Evolutionary conservation across 2,329 filamentous ascomycete genomes (phyloP).

Genomic region (Alternaria dauci): DNA sequence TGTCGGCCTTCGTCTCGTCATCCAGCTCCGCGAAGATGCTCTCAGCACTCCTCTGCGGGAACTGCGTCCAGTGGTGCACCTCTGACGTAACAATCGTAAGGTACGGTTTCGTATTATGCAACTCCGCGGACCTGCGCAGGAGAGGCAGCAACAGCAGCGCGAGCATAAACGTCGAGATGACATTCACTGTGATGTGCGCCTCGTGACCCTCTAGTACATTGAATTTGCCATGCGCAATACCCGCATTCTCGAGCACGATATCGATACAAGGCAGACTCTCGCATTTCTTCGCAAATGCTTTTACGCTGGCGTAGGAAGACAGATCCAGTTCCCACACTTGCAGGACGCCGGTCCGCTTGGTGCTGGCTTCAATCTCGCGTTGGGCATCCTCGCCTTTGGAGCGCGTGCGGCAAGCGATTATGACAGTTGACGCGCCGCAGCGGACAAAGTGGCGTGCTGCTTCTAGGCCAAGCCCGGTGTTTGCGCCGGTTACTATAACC

Average conservation of each 20-base stretch:
- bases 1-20: conserved; percentile 11
- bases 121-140: conserved; percentile 16
- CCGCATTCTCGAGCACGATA: conserved; percentile 47
- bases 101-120: conserved; percentile 10
- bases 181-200: conserved; percentile 45
- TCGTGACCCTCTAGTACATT: conserved; percentile 34
- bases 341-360: conserved; percentile 41
- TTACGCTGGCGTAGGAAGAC: conserved; percentile 48
- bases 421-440: conserved; percentile 47
- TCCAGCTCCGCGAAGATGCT: conserved; percentile 32
- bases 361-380: conserved; percentile 48
- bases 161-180: conserved; percentile 46
- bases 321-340: conserved; percentile 58
- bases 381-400: conserved; percentile 53
- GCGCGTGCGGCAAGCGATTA: conserved; percentile 54
- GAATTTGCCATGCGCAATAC: conserved; percentile 34
- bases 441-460: conserved; percentile 50
- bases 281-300: conserved; percentile 39
- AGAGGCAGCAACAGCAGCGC: conserved; percentile 31
- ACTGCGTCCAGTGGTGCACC: conserved; percentile 32
- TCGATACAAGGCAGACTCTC: conserved; percentile 34
- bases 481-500: conserved; percentile 58
- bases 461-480: conserved; percentile 48
- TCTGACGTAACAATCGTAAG: conserved; percentile 38
- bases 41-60: conserved; percentile 22